These are phyloP conservation scores for Monilinia laxa DNA, from an alignment of 2,329 filamentous ascomycete genomes.

Conservation along the genomic window DNA sequence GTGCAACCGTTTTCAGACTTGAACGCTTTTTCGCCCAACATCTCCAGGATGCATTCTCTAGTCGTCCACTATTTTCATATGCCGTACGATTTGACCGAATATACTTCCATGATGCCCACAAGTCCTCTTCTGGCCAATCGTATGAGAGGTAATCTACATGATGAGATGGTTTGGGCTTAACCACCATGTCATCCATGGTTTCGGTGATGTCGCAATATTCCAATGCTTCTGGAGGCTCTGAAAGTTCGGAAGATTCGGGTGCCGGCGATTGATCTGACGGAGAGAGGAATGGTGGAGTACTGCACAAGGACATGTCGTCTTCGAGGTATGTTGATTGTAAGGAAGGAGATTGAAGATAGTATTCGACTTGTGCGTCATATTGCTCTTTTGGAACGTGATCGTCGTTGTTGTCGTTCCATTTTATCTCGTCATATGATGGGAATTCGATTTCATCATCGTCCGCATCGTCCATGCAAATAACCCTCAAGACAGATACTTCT, in stretches of 20 bases:
- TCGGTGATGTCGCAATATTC: slow-evolving; percentile 19
- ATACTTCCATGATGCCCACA: slow-evolving; percentile 96
- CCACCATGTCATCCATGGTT: slow-evolving; percentile 53
- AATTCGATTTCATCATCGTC: slow-evolving; percentile 66
- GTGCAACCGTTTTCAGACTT: slow-evolving; percentile 80
- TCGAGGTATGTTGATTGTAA: slow-evolving; percentile 48
- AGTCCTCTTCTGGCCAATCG: slow-evolving; percentile 94
- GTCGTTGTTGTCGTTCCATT: slow-evolving; percentile 2
- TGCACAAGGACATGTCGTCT: slow-evolving; percentile 53
- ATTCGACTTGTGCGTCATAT: slow-evolving; percentile 43
- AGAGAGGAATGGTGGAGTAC: slow-evolving; percentile 56
- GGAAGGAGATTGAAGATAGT: slow-evolving; percentile 54
- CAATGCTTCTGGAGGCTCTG: not conserved
- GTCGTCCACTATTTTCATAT: slow-evolving; percentile 75
- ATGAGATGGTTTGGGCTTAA: slow-evolving; percentile 62
- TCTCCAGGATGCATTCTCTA: slow-evolving; percentile 97
- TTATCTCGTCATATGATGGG: slow-evolving; percentile 44
- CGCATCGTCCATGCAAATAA: slow-evolving; percentile 62
- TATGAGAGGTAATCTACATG: slow-evolving; percentile 96
- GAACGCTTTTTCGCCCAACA: slow-evolving; percentile 95
- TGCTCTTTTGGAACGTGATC: slow-evolving; percentile 29
- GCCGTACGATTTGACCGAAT: slow-evolving; percentile 76
- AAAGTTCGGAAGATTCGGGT: slow-evolving; percentile 28
- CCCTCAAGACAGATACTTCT: slow-evolving; percentile 4
- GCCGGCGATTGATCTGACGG: slow-evolving; percentile 46